Evolutionary conservation across 306 rosid species (phyloP).

Genomic region (Prunus kanzakura): DNA sequence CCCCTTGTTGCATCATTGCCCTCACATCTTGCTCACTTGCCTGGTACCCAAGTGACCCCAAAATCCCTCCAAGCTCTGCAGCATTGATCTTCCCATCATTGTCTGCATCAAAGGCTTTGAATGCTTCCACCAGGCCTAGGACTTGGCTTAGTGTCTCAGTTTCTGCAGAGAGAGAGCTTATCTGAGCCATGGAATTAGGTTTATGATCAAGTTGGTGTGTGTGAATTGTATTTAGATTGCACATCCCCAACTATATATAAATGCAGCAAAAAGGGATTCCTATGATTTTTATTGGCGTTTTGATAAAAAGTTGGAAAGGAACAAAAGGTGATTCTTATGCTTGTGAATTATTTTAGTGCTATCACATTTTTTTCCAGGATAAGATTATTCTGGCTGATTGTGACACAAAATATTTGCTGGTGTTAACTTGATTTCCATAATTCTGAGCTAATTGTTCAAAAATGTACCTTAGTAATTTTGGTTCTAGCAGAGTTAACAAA

Average conservation of each 20-base stretch:
- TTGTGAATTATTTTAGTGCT: neutral
- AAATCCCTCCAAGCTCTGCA: constrained; percentile 60
- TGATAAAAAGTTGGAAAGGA: neutral
- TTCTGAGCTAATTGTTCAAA: no score
- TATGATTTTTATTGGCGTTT: neutral
- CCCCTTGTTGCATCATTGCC: constrained; percentile 66
- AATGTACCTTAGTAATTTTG: neutral
- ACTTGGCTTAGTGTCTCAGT: constrained; percentile 56
- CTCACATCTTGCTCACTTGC: constrained; percentile 46
- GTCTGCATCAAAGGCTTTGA: constrained; percentile 64
- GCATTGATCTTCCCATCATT: constrained; percentile 51
- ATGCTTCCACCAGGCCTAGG: constrained; percentile 48
- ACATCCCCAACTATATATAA: neutral
- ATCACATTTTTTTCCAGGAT: neutral
- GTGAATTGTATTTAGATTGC: neutral
- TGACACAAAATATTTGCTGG: neutral
- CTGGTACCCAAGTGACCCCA: constrained; percentile 68
- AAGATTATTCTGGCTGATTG: constrained; percentile 11
- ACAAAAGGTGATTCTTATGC: constrained; percentile 10
- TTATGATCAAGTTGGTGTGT: neutral
- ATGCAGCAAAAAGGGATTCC: neutral
- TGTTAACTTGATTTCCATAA: neutral
- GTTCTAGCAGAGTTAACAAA: no score
- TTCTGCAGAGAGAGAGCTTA: constrained; percentile 37
- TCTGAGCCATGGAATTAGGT: constrained; percentile 39